Evolutionary conservation across 805 yeast species (phyloP).

Genomic region (Metschnikowia colocasiae): DNA sequence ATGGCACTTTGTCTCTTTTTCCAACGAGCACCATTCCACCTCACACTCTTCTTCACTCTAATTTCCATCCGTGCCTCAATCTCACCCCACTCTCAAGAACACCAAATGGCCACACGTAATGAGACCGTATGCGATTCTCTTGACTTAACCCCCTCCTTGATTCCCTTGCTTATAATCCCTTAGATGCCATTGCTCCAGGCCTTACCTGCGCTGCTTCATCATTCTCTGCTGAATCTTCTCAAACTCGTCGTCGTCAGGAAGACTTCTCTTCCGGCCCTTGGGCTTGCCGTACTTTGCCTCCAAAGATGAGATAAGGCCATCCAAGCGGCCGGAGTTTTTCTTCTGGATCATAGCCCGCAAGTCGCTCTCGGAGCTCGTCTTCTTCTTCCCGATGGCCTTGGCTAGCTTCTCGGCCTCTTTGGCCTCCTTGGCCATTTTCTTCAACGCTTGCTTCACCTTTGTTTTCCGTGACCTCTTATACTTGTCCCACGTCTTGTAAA

Average conservation of each 20-base stretch:
- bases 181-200: too few species aligned
- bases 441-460: slow-evolving; percentile 45
- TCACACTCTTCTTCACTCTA: too few species aligned
- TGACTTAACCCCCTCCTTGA: too few species aligned
- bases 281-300: slow-evolving; percentile 48
- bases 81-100: too few species aligned
- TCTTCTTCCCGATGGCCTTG: slow-evolving; percentile 29
- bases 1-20: too few species aligned
- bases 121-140: too few species aligned
- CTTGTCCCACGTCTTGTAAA: slow-evolving; percentile 43
- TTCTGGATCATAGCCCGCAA: slow-evolving; percentile 48
- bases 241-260: slow-evolving; percentile 48
- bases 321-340: slow-evolving; percentile 42
- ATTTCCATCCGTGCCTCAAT: too few species aligned
- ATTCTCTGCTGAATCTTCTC: slow-evolving; percentile 36
- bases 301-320: slow-evolving; percentile 43
- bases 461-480: slow-evolving; percentile 49
- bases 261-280: slow-evolving; percentile 36
- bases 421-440: slow-evolving; percentile 59
- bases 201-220: slow-evolving; percentile 1
- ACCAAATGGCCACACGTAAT: too few species aligned
- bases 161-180: too few species aligned
- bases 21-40: too few species aligned
- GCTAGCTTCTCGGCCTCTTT: slow-evolving; percentile 54
- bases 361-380: slow-evolving; percentile 34